Base-by-base conservation (phyloP, 2,329 filamentous ascomycete genomes). In the Cladosporium oxysporum region DNA sequence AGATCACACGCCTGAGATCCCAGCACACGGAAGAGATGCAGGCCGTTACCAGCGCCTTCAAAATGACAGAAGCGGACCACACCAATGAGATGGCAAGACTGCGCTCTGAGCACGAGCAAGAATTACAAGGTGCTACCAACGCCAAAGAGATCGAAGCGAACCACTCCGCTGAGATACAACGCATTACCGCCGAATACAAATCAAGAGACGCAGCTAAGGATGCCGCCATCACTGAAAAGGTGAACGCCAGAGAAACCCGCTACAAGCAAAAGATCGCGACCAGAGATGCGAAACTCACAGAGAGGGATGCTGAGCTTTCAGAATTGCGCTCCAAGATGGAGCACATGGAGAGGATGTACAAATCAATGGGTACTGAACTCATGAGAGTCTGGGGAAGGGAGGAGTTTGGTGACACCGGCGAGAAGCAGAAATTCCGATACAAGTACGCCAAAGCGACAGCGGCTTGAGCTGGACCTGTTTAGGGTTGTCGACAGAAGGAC, bases 321-420 rank as follows among this genome's bases (percentile, higher is more conserved):
- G 64, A 71, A 1, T 67, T 71, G 23, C 65, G 66, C 6, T 64
- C 62, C 33, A 71, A 68, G 53, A 44, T 71, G 28, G 69, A 70
- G 41, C 69, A 72, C 53, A 58, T 73, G 41, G 70, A 72, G 64
- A 69, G 69, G 35, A 76, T 78, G 70, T 70, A 75, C 41, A 71
- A 70, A 62, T 62, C 70, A 0, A 73, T 78, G 73, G 73, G 69
- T 5, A 75, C 76, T 59, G 86, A 89, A 52, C 81, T 97, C 59
- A 88, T 93, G 78, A 85, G 90, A 69, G 91, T 92, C 69, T 97
- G 93, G 93, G 92, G 96, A 73, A 87, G 90, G 49, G 75, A 77
- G 61, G 78, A 79, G 63, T 72, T 73, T 23, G 78, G 77, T 10
- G 64, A 61, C 0, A 68, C 70, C 21, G 71, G 69, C 8, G 70